Base-by-base conservation (phyloP, 176 grass and related monocot genomes). In the Guadua angustifolia region DNA sequence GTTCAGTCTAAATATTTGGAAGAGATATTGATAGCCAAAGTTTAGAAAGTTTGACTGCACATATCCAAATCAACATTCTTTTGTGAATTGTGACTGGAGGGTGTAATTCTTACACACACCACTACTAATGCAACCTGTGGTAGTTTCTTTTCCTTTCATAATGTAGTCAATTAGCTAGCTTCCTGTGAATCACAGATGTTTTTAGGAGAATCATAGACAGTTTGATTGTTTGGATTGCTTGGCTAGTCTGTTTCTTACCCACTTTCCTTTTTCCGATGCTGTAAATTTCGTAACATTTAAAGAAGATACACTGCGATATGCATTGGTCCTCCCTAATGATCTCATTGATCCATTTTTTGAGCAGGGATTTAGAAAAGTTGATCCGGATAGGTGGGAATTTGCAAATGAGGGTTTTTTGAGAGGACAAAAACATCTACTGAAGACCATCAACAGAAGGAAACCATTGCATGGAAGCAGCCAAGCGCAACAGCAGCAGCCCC, bases 301-400 rank as follows among this genome's bases (percentile, higher is more conserved):
- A 74, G 29, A 13, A 73, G 38, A 39, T 59, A 70, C n/a, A 33
- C 13, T 38, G 40, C 17, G 2, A 22, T 49, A 47, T 83, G 69
- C 21, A 51, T 22, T 70, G 67, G 47, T 32, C 10, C 61, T 76
- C 56, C 32, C 44, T 83, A 78, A 89, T 69, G 6, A 73, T 79
- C 58, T 83, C 16, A 45, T 74, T 60, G 73, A 1, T 66, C 14
- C 73, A 21, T 75, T 38, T 38, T 65, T 71, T 89, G 36, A 80
- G 19, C 91, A 99, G 96, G 96, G 96, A 70, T 99, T 95, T 78
- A 94, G 91, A 84, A 99, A 99, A 86, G 92, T 99, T 68, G 96
- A 99, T 80, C 96, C 96, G 69, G 96, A 99, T 83, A 89, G 86
- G 72, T 99, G 96, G 96, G 96, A 99, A 75, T 99, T 99, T 87